These are phyloP conservation scores for Pythium vanterpoolii DNA, from an alignment of 352 stramenopile species.

Conservation along the genomic window DNA sequence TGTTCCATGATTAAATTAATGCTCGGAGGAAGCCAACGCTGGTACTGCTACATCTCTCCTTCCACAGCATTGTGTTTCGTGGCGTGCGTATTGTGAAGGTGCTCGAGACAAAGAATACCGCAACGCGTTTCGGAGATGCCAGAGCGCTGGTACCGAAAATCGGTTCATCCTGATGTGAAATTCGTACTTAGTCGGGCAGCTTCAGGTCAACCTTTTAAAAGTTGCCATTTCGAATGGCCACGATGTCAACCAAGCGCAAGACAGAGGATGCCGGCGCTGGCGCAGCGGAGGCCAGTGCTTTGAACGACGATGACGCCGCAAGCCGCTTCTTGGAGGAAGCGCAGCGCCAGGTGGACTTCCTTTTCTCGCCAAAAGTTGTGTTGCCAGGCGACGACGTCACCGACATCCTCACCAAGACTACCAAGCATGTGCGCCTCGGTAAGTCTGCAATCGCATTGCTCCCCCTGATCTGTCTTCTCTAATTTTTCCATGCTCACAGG, in stretches of 20 bases:
- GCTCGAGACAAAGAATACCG: background rate
- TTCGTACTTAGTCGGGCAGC: slow-evolving; percentile 23
- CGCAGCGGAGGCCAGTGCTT: slow-evolving; percentile 18
- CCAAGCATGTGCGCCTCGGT: slow-evolving; percentile 69
- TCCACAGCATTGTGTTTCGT: background rate
- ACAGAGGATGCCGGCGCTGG: slow-evolving; percentile 20
- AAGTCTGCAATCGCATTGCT: background rate
- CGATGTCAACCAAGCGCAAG: slow-evolving; percentile 56
- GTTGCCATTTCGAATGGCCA: slow-evolving; percentile 12
- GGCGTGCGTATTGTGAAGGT: background rate
- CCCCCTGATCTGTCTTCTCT: background rate
- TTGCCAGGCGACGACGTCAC: slow-evolving; percentile 82
- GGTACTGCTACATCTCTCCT: background rate
- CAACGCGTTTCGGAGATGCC: no score
- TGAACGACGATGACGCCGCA: slow-evolving; percentile 30
- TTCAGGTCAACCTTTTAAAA: background rate
- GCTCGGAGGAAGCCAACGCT: slow-evolving; percentile 8
- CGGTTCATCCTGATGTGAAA: background rate
- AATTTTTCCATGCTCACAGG: slow-evolving; percentile 30
- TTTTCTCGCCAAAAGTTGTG: slow-evolving; percentile 65
- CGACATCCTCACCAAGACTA: slow-evolving; percentile 65
- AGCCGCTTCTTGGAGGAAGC: slow-evolving; percentile 67
- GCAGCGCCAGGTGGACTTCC: slow-evolving; percentile 76
- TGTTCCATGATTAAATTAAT: slow-evolving; percentile 14
- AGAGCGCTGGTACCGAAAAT: no score